Base-by-base conservation (phyloP, 1,139 yeast species). In the Saccharomyces hybrid region DNA sequence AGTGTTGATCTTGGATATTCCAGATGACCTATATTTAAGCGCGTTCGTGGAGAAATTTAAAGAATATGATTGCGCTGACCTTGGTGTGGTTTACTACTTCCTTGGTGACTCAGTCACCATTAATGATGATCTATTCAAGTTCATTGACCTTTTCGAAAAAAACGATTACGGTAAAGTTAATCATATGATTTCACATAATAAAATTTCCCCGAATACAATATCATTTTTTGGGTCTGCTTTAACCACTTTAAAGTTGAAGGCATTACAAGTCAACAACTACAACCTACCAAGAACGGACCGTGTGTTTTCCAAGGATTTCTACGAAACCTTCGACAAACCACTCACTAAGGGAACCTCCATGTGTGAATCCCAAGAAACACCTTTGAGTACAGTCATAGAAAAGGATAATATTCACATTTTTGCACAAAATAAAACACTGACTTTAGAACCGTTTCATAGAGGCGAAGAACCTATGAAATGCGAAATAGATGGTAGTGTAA, bases 1-100 rank as follows among this genome's bases (percentile, higher is more conserved):
- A 46, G 73, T 87, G 14, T 69, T 90, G 49, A 75, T 93, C 3
- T 64, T 93, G 11, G 97, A 93, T 66, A 80, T 91, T 32, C 97
- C 98, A 0, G 73, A 75, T 28, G 55, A 58, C 0, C 69, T 67
- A 0, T 88, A 83, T 63, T 65, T 88, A n/a, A 63, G 48, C 3
- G 51, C 48, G 42, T 63, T 55, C 47, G 57, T 23, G 55, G 67
- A 68, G 14, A 56, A 52, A 27, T 67, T 65, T 48, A 25, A 54
- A 34, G 41, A 57, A 28, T 64, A 66, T 7, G 65, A 71, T 47
- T 30, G 20, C 4, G 76, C 74, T 48, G 70, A 72, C 1, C 64
- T 80, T 20, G 81, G 82, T 1, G 70, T 80, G 3, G 86, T 89
- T 1, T 89, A 88, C 67, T 96, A 88, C 68, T 79, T 89, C 56